Base-by-base conservation (phyloP, 208 protist species). In the Borovskyia barvae region DNA sequence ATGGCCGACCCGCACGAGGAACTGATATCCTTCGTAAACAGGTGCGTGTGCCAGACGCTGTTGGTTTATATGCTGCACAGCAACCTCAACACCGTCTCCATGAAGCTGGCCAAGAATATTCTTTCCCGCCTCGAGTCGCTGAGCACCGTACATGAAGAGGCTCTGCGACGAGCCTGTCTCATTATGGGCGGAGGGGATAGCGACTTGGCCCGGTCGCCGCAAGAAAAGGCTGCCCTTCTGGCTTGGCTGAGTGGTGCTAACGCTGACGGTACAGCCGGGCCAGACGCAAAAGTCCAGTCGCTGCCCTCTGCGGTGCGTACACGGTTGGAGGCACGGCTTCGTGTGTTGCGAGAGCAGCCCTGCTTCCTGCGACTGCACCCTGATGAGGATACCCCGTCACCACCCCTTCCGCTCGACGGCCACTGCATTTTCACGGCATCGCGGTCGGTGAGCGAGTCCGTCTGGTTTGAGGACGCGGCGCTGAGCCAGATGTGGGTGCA, bases 1-100 rank as follows among this genome's bases (percentile, higher is more conserved):
- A 85, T 79, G 74, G 28, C 33, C 1, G 59, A 61, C 54, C 55
- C 47, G 7, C 43, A 59, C 28, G 79, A 85, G 63, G 51, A 54
- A 32, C 51, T 75, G 22, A 61, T 62, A 29, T 60, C 71, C 2
- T 77, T 76, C 14, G 72, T 84, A 33, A 90, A 81, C 57, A 64
- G 75, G 28, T 61, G 71, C 25, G 66, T 93, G 20, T 75, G 69
- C 24, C 65, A 69, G 24, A 71, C 83, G 11, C 55, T 93, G 36
- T 26, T 90, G 49, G 77, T 75, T 9, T 84, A 82, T 48, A 65
- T 87, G 30, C 29, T 72, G 41, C 61, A 65, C 45, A 67, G 72
- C 24, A 65, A 84, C 52, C 42, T 87, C 9, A 51, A 64, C 29
- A 60, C 66, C 12, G 62, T 79, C 32, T 64, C 82, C 3, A 79